These are phyloP conservation scores for Kodamaea sp. DNA, from an alignment of 1,139 yeast species.

Conservation along the genomic window DNA sequence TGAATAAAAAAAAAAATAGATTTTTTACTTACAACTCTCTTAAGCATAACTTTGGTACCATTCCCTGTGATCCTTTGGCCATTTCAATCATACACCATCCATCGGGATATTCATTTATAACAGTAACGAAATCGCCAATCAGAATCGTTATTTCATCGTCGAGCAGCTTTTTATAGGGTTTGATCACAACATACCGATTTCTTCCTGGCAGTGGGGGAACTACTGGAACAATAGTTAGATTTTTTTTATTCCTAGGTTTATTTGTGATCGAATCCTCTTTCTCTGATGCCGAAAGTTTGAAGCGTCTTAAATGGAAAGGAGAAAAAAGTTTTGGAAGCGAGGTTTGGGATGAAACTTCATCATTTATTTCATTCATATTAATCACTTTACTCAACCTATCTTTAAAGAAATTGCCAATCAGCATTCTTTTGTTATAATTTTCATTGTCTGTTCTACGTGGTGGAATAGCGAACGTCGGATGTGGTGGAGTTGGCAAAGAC, in stretches of 20 bases:
- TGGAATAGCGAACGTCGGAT: neutral
- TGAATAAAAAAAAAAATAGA: conserved; percentile 1
- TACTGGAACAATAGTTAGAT: neutral
- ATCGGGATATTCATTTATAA: conserved; percentile 30
- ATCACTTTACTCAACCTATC: conserved; percentile 20
- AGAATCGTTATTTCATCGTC: conserved; percentile 34
- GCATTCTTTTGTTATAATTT: conserved; percentile 5
- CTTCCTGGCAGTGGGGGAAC: neutral
- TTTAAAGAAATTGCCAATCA: conserved; percentile 14
- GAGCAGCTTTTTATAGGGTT: conserved; percentile 26
- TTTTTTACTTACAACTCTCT: conserved; percentile 24
- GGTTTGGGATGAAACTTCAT: too few relatives aligned
- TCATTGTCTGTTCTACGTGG: neutral
- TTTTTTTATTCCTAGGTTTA: neutral
- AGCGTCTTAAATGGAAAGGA: conserved; percentile 35
- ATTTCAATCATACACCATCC: conserved; percentile 38
- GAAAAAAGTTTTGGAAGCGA: conserved; percentile 13
- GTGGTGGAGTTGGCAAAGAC: conserved; percentile 1
- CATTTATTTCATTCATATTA: conserved; percentile 5
- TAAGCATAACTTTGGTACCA: conserved; percentile 36
- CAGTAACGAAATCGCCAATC: conserved; percentile 30
- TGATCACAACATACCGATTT: conserved; percentile 19
- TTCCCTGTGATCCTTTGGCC: conserved; percentile 22
- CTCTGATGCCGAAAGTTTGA: conserved; percentile 19
- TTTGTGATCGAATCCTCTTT: neutral